These are phyloP conservation scores for Cryptococcus sp. DNA, from an alignment of 1,284 basidiomycete species.

Conservation along the genomic window DNA sequence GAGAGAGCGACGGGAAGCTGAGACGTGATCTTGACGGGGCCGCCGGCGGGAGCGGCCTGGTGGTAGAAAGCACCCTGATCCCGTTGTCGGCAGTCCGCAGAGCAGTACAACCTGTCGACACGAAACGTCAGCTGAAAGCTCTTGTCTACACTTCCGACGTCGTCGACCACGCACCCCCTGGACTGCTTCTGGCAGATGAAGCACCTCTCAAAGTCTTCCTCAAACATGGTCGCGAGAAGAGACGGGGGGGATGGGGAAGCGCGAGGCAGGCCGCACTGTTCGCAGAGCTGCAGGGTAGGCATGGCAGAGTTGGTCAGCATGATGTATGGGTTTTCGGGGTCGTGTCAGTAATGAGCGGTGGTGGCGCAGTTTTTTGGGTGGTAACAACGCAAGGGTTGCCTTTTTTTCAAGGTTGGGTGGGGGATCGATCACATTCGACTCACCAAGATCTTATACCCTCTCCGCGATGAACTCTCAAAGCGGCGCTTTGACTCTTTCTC, in stretches of 20 bases:
- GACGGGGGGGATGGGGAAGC: conserved; percentile 11
- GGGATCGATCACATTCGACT: not conserved
- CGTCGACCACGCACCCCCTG: conserved; percentile 30
- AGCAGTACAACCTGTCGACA: conserved; percentile 43
- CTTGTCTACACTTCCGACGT: too few species aligned
- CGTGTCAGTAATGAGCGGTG: not conserved
- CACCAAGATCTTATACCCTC: too few species aligned
- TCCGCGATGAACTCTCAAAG: too few species aligned
- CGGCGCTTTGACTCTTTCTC: too few species aligned
- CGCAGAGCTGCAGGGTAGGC: conserved; percentile 10
- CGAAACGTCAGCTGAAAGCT: not conserved
- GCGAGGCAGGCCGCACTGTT: conserved; percentile 18
- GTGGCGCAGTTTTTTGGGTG: not conserved
- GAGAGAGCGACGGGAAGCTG: conserved; percentile 37
- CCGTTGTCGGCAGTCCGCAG: conserved; percentile 38
- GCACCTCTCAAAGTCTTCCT: conserved; percentile 46
- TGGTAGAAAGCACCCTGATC: conserved; percentile 39
- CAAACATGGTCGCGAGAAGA: conserved; percentile 40
- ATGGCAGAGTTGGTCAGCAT: not conserved
- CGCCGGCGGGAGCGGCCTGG: conserved; percentile 16
- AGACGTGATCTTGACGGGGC: conserved; percentile 35
- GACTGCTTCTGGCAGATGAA: conserved; percentile 45
- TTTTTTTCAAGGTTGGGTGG: not conserved
- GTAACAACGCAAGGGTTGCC: not conserved
- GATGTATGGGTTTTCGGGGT: not conserved